Base-by-base conservation (phyloP, 257 asterid species). In the Linaria vulgaris region DNA sequence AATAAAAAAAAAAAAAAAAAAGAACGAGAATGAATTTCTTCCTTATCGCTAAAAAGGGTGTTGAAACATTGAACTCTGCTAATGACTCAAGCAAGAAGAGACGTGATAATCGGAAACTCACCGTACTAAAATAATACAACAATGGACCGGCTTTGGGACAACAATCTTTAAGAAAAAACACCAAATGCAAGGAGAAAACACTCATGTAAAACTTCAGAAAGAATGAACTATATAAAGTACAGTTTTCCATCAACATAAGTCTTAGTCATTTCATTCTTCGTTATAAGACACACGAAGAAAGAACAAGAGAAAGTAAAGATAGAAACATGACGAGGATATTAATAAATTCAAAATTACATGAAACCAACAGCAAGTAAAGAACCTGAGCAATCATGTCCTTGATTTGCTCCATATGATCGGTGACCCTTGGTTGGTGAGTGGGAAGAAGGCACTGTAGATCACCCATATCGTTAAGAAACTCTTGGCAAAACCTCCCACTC, bases 371-470 rank as follows among this genome's bases (percentile, higher is more conserved):
- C 22, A 27, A 43, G 72, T 56, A 38, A 72, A 47, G 30, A 62
- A 91, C 98, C 95, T 91, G 66, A 48, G 83, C 79, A 51, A 88
- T 86, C 96, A 88, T 86, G 71, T 80, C 84, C 80, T 81, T 81
- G 47, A 88, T 84, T 50, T 88, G 86, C 54, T 84, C 95, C 69
- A 83, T 83, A 58, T 85, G 87, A 41, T 85, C 94, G 38, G 88
- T 85, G 59, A 86, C 95, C 37, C 87, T 85, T 31, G 96, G 88
- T 71, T 88, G 90, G 75, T 88, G 82, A 30, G 94, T 86, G 41
- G 95, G 95, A 68, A 64, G 64, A 64, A 84, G 91, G 84, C 95
- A 86, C 69, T 88, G 95, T 64, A 88, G 94, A 84, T 80, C 95
- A 66, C 65, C 75, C 96, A 91, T 86, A 75, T 91, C 98, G 14